Base-by-base conservation (phyloP, 768 basidiomycete species). In the Termitomyces sp. region DNA sequence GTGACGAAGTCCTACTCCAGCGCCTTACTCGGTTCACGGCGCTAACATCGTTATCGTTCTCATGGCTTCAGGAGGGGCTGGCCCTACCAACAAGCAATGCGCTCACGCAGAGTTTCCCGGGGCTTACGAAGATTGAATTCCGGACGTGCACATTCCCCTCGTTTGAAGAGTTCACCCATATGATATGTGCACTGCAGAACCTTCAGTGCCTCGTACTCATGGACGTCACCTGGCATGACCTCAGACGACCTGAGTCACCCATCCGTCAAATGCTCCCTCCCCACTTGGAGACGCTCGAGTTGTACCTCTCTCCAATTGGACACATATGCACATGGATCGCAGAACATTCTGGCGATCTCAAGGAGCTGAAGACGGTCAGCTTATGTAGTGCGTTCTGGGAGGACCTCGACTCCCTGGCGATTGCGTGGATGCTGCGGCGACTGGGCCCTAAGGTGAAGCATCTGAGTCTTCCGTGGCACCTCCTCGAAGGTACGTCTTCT, bases 41-140 rank as follows among this genome's bases (percentile, higher is more conserved):
- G 28, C 63, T 66, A 35, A 61, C 56, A 23, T 64, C 65, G 5
- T 14, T 66, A 7, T 62, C 61, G 5, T 60, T 66, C 44, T 64
- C 65, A 30, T 64, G 63, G 63, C 56, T 66, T 14, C 63, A 56
- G 10, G 54, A 55, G 12, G 66, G 64, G 28, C 47, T 62, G 41
- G 47, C 58, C 48, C 61, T 55, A 36, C 33, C 59, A 16, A 55
- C 59, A 23, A 46, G 48, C 50, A 51, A 46, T 20, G 43, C 55
- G 10, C 58, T 67, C 38, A 49, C 57, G 4, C 51, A 56, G 30
- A 58, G 62, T 14, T 70, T 70, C 57, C 50, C 58, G 10, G 50
- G 57, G 28, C 62, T 70, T 7, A 65, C 63, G n/a, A 67, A 63
- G 13, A 61, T 70, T 28, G 69, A 70, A 55, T 64, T 70, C 14